phyloP scores from a whole-genome alignment of 2,329 filamentous ascomycete species.

The Phialophora macrospora region DNA sequence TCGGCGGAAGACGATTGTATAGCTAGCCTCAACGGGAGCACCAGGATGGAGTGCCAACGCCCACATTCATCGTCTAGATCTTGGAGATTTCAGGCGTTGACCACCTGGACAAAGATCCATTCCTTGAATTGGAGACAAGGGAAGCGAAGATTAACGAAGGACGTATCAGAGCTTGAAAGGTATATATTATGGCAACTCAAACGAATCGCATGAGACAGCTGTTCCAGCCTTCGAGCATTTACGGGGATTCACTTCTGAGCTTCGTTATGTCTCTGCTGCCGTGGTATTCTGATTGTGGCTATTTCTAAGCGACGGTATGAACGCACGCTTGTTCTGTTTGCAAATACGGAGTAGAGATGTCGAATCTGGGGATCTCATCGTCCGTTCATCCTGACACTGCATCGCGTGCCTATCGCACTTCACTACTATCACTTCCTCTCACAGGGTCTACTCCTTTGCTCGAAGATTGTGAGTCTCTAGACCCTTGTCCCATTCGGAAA shows the following conservation, averaged over 20 bases:
- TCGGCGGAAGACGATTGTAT: slow-evolving; percentile 25
- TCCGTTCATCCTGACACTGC: not conserved
- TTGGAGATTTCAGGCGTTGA: not conserved
- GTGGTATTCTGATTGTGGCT: not conserved
- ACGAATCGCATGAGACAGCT: not conserved
- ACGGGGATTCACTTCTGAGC: not conserved
- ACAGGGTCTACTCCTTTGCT: not conserved
- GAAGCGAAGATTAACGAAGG: not conserved
- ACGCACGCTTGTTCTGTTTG: not conserved
- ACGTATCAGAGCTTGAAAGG: not conserved
- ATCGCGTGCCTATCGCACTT: not conserved
- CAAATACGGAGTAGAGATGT: not conserved
- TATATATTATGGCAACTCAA: not conserved
- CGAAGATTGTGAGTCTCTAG: not conserved
- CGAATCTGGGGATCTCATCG: not conserved
- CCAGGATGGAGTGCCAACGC: not conserved
- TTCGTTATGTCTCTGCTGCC: not conserved
- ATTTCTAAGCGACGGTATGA: not conserved
- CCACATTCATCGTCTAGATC: not conserved
- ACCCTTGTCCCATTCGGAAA: not conserved
- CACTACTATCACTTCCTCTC: not conserved
- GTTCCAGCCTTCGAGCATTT: not conserved
- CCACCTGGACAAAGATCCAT: not conserved
- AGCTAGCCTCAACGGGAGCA: not conserved
- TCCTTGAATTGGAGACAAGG: not conserved